Base-by-base conservation (phyloP, 192 early-diverging fungal species). In the Diversispora epigaea region DNA sequence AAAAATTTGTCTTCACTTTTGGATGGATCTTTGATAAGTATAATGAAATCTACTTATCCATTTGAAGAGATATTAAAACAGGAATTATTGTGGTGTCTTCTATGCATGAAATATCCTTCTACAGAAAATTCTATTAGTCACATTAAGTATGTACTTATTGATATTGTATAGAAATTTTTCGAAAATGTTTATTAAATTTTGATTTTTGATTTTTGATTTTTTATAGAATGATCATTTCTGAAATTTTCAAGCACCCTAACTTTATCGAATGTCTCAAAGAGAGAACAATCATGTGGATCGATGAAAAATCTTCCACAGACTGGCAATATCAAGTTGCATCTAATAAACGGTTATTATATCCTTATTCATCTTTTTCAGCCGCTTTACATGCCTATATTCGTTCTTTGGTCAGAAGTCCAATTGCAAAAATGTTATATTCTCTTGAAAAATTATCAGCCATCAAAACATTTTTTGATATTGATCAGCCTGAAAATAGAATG, bases 281-380 rank as follows among this genome's bases (percentile, higher is more conserved):
- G 43, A 69, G 6, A 69, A 60, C 46, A 2, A 17, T 69, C 21
- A 14, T 44, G 9, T 76, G 46, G 75, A n/a, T 76, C 1, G 47
- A 76, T 12, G 47, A 64, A 22, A 49, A 76, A 7, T 2, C 32
- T 5, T 54, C 46, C 11, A 9, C 15, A 15, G 21, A 71, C 39
- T 76, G 75, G 75, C 67, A 76, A 45, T 71, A 19, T 15, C 43
- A 61, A 15, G 68, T 76, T 3, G 75, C 75, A 8, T 70, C 52
- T 6, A 58, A 76, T 25, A 66, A 69, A 58, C 22, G 56, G 14
- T 14, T 39, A 21, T 47, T 76, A 12, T 66, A 69, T 58, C 19
- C 49, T 12, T 57, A 66, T 32, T 43, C 60, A 6, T 76, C 75
- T 40, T 76, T 76, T 44, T 68, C 49, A 6, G n/a, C 15, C 12